These are phyloP conservation scores for Prunus fruticosa DNA, from an alignment of 306 rosid genomes.

Conservation along the genomic window DNA sequence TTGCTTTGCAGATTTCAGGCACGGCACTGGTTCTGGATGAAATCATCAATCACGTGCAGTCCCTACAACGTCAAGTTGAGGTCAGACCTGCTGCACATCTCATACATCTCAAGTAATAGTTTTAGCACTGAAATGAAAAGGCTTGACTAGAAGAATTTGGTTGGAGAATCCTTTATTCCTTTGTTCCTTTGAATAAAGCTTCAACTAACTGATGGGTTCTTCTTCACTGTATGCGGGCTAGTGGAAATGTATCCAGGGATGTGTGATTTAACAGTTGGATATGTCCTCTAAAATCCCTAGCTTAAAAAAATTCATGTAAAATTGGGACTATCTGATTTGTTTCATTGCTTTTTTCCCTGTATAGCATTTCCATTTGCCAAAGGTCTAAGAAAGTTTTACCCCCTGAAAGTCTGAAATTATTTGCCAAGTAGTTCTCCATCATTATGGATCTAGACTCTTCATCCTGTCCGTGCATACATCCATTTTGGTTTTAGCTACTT, in stretches of 20 bases:
- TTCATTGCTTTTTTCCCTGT: background rate
- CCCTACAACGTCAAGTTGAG: conserved; percentile 93
- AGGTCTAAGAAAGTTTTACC: background rate
- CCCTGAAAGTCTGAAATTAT: background rate
- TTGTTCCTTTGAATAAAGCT: background rate
- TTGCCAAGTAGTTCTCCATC: background rate
- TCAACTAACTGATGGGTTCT: conserved; percentile 10
- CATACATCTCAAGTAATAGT: conserved; percentile 18
- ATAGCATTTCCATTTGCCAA: background rate
- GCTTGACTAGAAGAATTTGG: conserved; percentile 21
- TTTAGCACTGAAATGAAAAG: conserved; percentile 23
- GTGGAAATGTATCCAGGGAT: conserved; percentile 6
- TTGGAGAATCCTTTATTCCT: background rate
- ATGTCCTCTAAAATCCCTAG: background rate
- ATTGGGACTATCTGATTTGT: background rate
- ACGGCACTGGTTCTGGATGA: conserved; percentile 93
- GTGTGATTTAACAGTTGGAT: background rate
- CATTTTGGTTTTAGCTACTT: background rate
- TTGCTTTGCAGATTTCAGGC: conserved; percentile 74
- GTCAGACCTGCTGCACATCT: conserved; percentile 51
- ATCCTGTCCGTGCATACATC: background rate
- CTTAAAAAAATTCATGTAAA: background rate
- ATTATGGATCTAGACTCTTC: background rate
- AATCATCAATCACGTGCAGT: conserved; percentile 94
- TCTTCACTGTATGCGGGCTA: conserved; percentile 5